A percentile compares a stretch with the other conserved stretches of the same genome.
phyloP scores from a whole-genome alignment of 192 early-diverging fungal genomes.

The Helicostylum pulchrum region DNA sequence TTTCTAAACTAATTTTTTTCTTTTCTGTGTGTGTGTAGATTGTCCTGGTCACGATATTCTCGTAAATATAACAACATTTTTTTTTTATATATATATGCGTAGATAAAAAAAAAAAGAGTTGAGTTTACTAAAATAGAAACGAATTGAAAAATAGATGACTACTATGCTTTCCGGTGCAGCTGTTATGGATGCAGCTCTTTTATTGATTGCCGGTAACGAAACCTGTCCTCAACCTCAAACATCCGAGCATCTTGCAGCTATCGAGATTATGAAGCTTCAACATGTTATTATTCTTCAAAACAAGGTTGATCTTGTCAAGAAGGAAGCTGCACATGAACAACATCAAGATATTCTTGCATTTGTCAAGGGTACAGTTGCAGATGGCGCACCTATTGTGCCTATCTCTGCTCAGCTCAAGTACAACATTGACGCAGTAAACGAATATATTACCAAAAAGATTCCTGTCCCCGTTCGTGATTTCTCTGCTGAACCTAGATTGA shows the following conservation, averaged over 20 bases:
- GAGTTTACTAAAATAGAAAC: not conserved
- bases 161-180: constrained; percentile 99
- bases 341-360: constrained; percentile 90
- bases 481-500: constrained; percentile 83
- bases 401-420: constrained; percentile 98
- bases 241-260: constrained; percentile 96
- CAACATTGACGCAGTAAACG: constrained; percentile 96
- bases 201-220: constrained; percentile 98
- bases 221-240: constrained; percentile 99
- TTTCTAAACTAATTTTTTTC: not conserved
- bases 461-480: constrained; percentile 95
- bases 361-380: constrained; percentile 92
- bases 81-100: not conserved
- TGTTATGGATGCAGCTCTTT: constrained; percentile 97
- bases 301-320: constrained; percentile 97
- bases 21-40: constrained; percentile 43
- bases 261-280: constrained; percentile 98
- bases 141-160: constrained; percentile 60
- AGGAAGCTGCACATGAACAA: constrained; percentile 85
- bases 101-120: too few species aligned
- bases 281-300: constrained; percentile 98
- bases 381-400: constrained; percentile 92
- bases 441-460: constrained; percentile 96
- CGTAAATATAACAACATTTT: constrained; percentile 6
- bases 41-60: constrained; percentile 99